Evolutionary conservation across 805 yeast species (phyloP), one percentile per base, ranked within the genome.

Genomic region (Ogataea paradorogensis): DNA sequence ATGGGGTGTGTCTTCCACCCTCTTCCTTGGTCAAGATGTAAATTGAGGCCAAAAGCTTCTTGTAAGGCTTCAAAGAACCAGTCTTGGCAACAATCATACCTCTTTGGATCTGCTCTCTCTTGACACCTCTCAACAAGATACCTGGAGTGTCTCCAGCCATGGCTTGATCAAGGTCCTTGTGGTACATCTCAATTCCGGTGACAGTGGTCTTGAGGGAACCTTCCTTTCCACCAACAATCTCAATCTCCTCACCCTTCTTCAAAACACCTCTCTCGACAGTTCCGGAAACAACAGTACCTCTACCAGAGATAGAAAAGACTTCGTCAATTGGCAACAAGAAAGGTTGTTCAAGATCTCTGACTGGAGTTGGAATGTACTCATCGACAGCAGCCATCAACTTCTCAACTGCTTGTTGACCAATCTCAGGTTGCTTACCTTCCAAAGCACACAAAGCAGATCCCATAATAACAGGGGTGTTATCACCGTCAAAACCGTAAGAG

Each of bases 91-190:
- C 72, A 55, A 93, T 95, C 98, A 91, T 91, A 73, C 99, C 99
- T 74, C 99, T 86, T 69, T 78, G 77, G 57, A 93, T 75, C 64
- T 93, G 95, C 61, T 93, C 99, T 76, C 97, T 88, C 82, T 89
- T 90, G 66, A 91, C 80, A 79, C 98, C 98, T 78, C 99, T 89
- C 67, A 93, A 78, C 66, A 93, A 75, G 58, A 93, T 80, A 72
- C 99, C 99, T 66, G 96, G 95, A 70, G 95, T 93, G 74, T 93
- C 99, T 77, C 99, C 99, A 62, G 96, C 99, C 82, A 84, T 84
- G 53, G 98, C 98, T 59, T 81, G 77, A 71, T 90, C 98, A 61
- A 93, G 82, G 68, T 93, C 98, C 79, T 93, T 93, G 82, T 89
- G 90, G 82, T 93, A 93, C 97, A 90, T 91, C 78, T 93, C 99